Percentiles rank a stretch among this genome's conserved stretches.
These are phyloP conservation scores for Cladophialophora psammophila DNA, from an alignment of 2,329 filamentous ascomycete species.

Conservation along the genomic window DNA sequence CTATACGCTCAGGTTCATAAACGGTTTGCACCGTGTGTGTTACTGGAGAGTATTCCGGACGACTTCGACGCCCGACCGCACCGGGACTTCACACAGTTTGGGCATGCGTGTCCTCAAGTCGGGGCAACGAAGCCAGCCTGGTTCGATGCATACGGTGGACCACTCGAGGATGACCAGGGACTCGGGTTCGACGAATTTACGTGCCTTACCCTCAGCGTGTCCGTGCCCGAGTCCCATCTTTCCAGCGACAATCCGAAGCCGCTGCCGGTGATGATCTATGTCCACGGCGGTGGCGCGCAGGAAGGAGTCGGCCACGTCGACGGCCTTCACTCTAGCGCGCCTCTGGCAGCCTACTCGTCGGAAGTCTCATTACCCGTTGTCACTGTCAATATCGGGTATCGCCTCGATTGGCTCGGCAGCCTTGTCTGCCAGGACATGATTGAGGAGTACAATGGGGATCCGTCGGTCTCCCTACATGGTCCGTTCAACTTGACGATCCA, in stretches of 20 bases:
- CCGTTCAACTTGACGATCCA: slow-evolving; percentile 54
- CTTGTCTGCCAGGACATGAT: slow-evolving; percentile 38
- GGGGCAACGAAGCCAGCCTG: slow-evolving; percentile 18
- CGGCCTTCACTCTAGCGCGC: slow-evolving; percentile 27
- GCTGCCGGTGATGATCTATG: slow-evolving; percentile 31
- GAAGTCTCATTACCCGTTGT: slow-evolving; percentile 35
- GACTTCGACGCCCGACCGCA: slow-evolving; percentile 23
- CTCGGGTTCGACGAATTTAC: slow-evolving; percentile 20
- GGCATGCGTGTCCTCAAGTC: slow-evolving; percentile 25
- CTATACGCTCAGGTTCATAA: slow-evolving; percentile 23
- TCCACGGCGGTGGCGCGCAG: slow-evolving; percentile 32
- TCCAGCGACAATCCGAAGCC: not conserved
- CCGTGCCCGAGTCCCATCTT: slow-evolving; percentile 24
- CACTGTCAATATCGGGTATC: slow-evolving; percentile 45
- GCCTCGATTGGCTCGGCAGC: slow-evolving; percentile 47
- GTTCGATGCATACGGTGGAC: slow-evolving; percentile 23
- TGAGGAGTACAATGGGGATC: slow-evolving; percentile 25
- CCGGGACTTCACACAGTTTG: slow-evolving; percentile 29
- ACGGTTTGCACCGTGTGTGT: slow-evolving; percentile 26
- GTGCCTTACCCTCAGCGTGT: slow-evolving; percentile 28
- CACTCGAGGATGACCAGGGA: slow-evolving; percentile 20
- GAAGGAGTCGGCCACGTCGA: slow-evolving; percentile 35
- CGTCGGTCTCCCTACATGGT: slow-evolving; percentile 14
- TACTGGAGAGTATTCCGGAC: slow-evolving; percentile 19
- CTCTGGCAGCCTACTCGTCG: slow-evolving; percentile 22